These are phyloP conservation scores for Castanospermum australe DNA, from an alignment of 306 rosid genomes.

Conservation along the genomic window DNA sequence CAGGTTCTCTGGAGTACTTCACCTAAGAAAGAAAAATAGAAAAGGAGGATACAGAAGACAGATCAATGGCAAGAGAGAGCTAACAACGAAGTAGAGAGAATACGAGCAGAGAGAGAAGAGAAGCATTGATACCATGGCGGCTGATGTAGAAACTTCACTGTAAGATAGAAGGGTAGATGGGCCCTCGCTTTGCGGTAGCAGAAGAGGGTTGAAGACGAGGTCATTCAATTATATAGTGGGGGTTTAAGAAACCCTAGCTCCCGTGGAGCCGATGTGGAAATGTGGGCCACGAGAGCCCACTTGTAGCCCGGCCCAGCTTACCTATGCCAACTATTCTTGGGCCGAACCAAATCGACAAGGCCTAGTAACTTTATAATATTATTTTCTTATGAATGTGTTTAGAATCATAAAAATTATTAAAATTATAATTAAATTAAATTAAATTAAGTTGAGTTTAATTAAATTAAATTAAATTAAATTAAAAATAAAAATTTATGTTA, in stretches of 20 bases:
- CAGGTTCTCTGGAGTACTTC: slow-evolving; percentile 94
- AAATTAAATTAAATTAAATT: no score
- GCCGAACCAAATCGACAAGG: no score
- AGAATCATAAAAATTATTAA: no score
- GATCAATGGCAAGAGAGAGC: background rate
- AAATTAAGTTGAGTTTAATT: no score
- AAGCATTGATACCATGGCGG: slow-evolving; percentile 54
- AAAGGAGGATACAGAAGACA: background rate
- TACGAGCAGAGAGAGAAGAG: no score
- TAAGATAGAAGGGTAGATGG: background rate
- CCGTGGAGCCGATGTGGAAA: no score
- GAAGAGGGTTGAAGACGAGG: background rate
- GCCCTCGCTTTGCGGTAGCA: background rate
- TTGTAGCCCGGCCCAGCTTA: background rate
- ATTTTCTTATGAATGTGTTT: no score
- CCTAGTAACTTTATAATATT: no score
- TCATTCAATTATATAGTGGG: background rate
- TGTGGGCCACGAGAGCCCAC: background rate
- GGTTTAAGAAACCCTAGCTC: background rate
- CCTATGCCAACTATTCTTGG: no score
- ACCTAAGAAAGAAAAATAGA: slow-evolving; percentile 40
- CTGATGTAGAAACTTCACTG: slow-evolving; percentile 1
- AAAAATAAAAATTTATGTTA: no score
- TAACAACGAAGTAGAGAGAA: no score
- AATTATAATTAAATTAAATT: no score